Conservation (phyloP, 108 stramenopile genomes). For the Nitzschia putrida region DNA sequence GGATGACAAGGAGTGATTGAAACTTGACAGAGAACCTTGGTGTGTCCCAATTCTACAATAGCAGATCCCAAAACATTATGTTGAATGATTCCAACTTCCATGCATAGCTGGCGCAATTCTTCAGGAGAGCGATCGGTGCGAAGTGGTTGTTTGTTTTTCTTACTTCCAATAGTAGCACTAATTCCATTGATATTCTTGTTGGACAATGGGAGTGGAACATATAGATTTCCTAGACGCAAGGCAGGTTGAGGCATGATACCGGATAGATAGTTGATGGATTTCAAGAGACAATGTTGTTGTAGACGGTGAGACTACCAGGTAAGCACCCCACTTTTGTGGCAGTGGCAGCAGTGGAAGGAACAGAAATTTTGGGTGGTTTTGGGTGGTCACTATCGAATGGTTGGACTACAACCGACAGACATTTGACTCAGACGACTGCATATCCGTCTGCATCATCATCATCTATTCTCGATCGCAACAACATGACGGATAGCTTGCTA, state of each 20-base stretch:
- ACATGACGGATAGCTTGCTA: too few species aligned
- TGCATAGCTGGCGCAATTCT: conserved; percentile 53
- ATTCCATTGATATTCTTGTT: background rate
- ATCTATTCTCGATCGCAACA: too few species aligned
- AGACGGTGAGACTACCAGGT: too few species aligned
- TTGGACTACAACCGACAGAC: too few species aligned
- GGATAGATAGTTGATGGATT: too few species aligned
- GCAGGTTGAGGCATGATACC: conserved; percentile 43
- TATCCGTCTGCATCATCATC: too few species aligned
- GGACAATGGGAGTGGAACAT: conserved; percentile 60
- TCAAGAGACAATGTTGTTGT: too few species aligned
- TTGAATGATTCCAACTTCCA: conserved; percentile 45
- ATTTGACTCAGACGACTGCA: too few species aligned
- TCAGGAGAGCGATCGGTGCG: conserved; percentile 13
- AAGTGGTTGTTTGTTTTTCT: conserved; percentile 2
- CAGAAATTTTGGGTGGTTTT: too few species aligned
- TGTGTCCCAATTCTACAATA: conserved; percentile 81
- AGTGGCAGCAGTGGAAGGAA: too few species aligned
- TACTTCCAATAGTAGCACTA: conserved; percentile 10
- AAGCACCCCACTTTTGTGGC: too few species aligned
- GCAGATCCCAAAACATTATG: conserved; percentile 56
- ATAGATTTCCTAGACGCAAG: conserved; percentile 63
- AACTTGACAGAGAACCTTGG: conserved; percentile 74
- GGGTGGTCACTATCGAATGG: too few species aligned
- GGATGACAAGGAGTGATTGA: conserved; percentile 16